Base-by-base conservation (phyloP, 331 rosid genomes). In the Erythrophleum ivorense region DNA sequence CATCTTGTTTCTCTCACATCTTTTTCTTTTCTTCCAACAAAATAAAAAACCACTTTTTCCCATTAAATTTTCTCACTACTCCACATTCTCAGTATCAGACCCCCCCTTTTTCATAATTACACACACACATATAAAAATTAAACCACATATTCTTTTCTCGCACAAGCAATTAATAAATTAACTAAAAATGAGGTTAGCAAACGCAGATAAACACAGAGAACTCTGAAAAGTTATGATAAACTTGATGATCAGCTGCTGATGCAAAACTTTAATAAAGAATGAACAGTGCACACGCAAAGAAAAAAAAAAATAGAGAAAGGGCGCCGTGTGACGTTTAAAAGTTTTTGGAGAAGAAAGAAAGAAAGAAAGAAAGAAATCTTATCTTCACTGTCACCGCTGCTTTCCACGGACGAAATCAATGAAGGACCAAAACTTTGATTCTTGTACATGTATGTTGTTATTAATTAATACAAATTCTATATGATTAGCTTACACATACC, bases 401-500 rank as follows among this genome's bases (percentile, higher is more conserved):
- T 93, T 93, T 88, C 89, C 94, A 91, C 91, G 34, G 70, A 15
- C 70, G 70, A 33, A 19, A 14, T 2, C 45, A 3, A 34, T 60
- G 41, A 49, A 33, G 49, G 72, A 58, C 46, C 82, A 53, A 74
- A 31, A 57, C 15, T 73, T 18, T n/a, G 72, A 18, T 41, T 18
- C 73, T 67, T 67, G 36, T 10, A 58, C 8, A 66, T 8, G 24
- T 40, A 9, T 40, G 21, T 4, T 5, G 7, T 53, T 53, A 16
- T 53, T 14, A 14, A 16, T 53, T 53, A 1, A 0, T 18, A 16
- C 24, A 18, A 19, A 38, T 63, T 67, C 77, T 52, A 41, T 64
- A 24, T 24, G 69, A 77, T 86, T 67, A 49, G 65, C 63, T 59
- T 71, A 13, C 69, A 29, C 34, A 46, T 24, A 24, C 29, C 11